Base-by-base conservation (phyloP, 176 grass and related monocot genomes). In the Carex myosuroides region DNA sequence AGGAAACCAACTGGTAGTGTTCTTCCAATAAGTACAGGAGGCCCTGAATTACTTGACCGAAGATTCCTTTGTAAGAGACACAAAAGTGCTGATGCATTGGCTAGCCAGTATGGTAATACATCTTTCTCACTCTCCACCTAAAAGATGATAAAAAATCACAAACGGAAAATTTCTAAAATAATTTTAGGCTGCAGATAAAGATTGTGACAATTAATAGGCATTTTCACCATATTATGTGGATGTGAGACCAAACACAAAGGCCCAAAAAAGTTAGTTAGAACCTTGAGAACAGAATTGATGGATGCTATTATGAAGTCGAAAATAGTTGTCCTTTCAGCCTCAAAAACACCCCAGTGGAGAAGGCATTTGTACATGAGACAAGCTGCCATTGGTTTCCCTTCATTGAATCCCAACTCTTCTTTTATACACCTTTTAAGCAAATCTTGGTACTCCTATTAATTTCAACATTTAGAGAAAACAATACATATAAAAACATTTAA, bases 271-370 rank as follows among this genome's bases (percentile, higher is more conserved):
- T 83, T 55, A 17, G 65, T 76, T 46, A 73, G 52, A 92, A 97
- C 94, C 94, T 94, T 90, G 52, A 97, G 55, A 73, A 87, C 80
- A 78, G 83, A 60, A 82, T 94, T 97, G 60, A 94, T 85, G 84
- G 86, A 87, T 77, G 89, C 86, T 88, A 97, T 94, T 88, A 97
- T 92, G 60, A 89, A 93, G 85, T 97, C 94, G 79, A 97, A 97
- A 84, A 89, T 92, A 53, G 83, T 85, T 67, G 94, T 97, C 78
- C 88, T 90, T 89, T 97, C 94, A 86, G 91, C 82, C 79, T 97
- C 91, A 44, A 97, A 94, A 64, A 87, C 86, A 89, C 86, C 89
- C 94, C 94, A 94, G 83, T 93, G 90, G 46, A 91, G 70, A 84
- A 97, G 89, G 71, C 84, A 90, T 90, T 90, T 97, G 79, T 94